Base-by-base conservation (phyloP, 2,329 filamentous ascomycete genomes). In the Diaporthe ilicicola region DNA sequence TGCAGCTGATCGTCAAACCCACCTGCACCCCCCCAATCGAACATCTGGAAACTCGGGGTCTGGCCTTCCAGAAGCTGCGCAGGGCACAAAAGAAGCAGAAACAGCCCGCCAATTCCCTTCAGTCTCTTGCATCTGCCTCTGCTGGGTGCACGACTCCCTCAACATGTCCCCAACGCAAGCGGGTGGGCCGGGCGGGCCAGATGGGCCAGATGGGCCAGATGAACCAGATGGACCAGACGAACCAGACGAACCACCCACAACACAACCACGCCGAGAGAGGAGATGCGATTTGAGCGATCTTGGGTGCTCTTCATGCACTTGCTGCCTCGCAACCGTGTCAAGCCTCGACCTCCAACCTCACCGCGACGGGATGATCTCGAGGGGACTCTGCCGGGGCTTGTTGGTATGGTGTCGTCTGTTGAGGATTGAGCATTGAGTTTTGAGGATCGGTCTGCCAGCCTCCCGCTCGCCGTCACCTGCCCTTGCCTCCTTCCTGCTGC, bases 251-350 rank as follows among this genome's bases (percentile, higher is more conserved):
- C 42, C 19, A 37, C 59, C n/a, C 29, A 50, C 29, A 32, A 29
- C 24, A 24, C 59, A 37, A 19, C 24, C 44, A 32, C 59, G 29
- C 13, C 44, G 32, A 27, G 59, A 50, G 32, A 34, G 32, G 32
- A 34, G 59, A 64, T 64, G 59, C 44, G 59, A 64, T 64, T 64
- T 64, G 59, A 64, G 59, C 59, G 59, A 64, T 64, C 29, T 50
- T 42, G 59, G 59, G 13, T 19, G 29, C 44, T 50, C 59, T 64
- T 50, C 59, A 50, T 50, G 59, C 59, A 64, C 59, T 64, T 64
- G 44, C 42, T 64, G 59, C 59, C 44, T 64, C 59, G 59, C 59
- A 62, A 48, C 59, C 59, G 59, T 62, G 59, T 62, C 59, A 62
- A 48, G 46, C 59, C 29, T 22, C 27, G 42, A 22, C 32, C 59